A percentile compares a stretch with the other conserved stretches of the same genome.
Conservation (phyloP, 768 basidiomycete species). For the Leccinellum luteum region DNA sequence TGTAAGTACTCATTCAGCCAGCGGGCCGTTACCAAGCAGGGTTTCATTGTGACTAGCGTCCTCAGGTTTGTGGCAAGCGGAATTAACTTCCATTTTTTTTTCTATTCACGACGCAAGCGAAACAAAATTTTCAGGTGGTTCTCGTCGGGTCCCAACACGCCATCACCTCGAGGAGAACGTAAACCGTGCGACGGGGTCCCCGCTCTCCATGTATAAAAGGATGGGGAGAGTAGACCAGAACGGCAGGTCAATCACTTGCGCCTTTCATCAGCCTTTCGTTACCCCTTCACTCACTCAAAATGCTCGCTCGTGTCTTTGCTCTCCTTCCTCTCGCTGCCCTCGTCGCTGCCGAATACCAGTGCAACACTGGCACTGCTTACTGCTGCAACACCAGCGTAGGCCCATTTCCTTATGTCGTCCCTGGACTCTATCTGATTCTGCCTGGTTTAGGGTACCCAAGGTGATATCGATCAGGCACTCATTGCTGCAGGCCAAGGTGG, state of each 20-base stretch:
- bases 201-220: neutral
- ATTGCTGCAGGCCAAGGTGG: too few relatives aligned
- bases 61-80: neutral
- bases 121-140: neutral
- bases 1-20: too few relatives aligned
- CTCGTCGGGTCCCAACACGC: neutral
- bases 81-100: neutral
- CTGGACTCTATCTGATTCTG: neutral
- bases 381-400: constrained; percentile 18
- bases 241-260: neutral
- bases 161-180: neutral
- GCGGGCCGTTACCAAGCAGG: too few relatives aligned
- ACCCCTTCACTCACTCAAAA: neutral
- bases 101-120: neutral
- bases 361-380: constrained; percentile 4
- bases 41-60: too few relatives aligned
- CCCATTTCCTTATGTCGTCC: neutral
- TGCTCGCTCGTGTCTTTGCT: constrained; percentile 21
- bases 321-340: constrained; percentile 17
- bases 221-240: neutral
- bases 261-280: neutral
- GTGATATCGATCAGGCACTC: too few relatives aligned
- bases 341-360: constrained; percentile 10
- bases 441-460: too few relatives aligned
- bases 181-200: neutral